Base-by-base conservation (phyloP, 352 stramenopile genomes). In the Peronospora farinosa region DNA sequence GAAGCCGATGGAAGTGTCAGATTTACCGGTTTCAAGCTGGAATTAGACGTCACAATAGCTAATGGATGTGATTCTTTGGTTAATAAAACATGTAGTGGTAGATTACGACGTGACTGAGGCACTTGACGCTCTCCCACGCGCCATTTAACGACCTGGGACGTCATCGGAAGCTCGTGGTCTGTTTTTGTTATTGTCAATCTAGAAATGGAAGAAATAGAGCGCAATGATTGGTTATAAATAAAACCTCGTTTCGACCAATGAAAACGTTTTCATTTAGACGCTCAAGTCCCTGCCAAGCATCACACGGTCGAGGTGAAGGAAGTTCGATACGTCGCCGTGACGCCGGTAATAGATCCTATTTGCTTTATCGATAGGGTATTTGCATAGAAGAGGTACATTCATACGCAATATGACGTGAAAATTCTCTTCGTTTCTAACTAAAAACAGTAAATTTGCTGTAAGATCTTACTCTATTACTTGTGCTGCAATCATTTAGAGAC, bases 1-100 rank as follows among this genome's bases (percentile, higher is more conserved):
- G 11, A 41, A 4, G 46, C 31, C 21, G 48, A 17, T 45, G 19
- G 28, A 47, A 55, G n/a, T 2, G 31, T 9, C 17, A 5, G 3
- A 25, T 47, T 33, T 0, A 37, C 8, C 5, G 15, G 36, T 16
- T 58, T 16, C 2, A 42, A 13, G 27, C 15, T 32, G 21, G 49
- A 36, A 51, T 60, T 51, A 21, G 41, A n/a, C 37, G 47, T n/a
- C 21, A 32, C 36, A 32, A 60, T 17, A 41, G 51, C 57, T 11
- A 89, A 47, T 10, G 78, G 75, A 67, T 89, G 78, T 45, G 62
- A 41, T 25, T 78, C 71, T 9, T 61, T 61, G 2, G 51, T 48
- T 9, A 31, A 27, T 16, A 89, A 32, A 3, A 36, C 30, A 7
- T 43, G 44, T 0, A 54, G 37, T 7, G 47, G 28, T 2, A 80